phyloP scores from a whole-genome alignment of 2,329 filamentous ascomycete genomes.

The Herpotrichia juniperi region DNA sequence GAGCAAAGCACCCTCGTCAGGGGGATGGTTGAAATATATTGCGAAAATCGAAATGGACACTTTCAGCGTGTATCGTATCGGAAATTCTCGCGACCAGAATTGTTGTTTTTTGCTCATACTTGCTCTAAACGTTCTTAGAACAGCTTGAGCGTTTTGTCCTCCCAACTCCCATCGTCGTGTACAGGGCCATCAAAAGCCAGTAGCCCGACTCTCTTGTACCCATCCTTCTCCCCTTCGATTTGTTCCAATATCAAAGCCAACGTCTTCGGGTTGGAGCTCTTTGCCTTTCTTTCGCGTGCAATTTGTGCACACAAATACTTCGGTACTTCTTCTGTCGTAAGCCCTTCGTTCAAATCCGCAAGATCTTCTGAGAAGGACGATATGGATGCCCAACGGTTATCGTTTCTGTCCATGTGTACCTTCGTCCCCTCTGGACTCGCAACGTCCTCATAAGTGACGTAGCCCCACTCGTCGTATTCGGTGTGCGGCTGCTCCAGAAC shows the following conservation, averaged over 20 bases:
- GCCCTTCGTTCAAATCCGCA: neutral
- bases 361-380: neutral
- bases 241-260: neutral
- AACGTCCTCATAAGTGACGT: neutral
- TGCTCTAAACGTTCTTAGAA: too few relatives aligned
- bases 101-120: too few relatives aligned
- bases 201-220: conserved; percentile 1
- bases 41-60: too few relatives aligned
- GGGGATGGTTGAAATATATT: too few relatives aligned
- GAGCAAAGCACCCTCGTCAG: too few relatives aligned
- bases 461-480: neutral
- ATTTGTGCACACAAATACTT: neutral
- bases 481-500: neutral
- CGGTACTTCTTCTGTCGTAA: neutral
- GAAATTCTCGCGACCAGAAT: too few relatives aligned
- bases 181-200: neutral
- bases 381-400: neutral
- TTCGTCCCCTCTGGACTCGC: neutral
- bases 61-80: too few relatives aligned
- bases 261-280: neutral
- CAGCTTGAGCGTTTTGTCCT: neutral
- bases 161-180: neutral
- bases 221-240: neutral
- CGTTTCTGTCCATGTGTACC: neutral
- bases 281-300: neutral